phyloP scores from a whole-genome alignment of 176 grass and related monocot genomes.

The Pontederia paniculata region DNA sequence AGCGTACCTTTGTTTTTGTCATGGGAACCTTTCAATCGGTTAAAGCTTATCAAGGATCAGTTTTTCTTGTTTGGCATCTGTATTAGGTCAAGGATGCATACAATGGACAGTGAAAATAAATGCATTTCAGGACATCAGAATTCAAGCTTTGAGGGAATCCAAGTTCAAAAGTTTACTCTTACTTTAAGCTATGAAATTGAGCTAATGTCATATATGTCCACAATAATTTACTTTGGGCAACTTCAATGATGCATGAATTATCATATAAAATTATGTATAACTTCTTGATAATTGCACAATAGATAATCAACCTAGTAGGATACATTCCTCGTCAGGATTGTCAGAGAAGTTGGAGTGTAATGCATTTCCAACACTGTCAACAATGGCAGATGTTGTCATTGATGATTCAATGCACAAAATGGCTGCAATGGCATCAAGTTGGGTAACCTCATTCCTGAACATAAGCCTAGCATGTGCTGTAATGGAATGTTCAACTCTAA shows the following conservation, averaged over 20 bases:
- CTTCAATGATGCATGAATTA: background rate
- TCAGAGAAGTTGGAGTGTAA: constrained; percentile 66
- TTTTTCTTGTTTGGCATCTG: constrained; percentile 62
- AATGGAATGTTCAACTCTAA: background rate
- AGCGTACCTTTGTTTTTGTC: background rate
- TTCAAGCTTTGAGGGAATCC: background rate
- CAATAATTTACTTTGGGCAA: background rate
- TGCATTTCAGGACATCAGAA: background rate
- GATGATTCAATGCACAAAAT: constrained; percentile 95
- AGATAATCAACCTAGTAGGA: constrained; percentile 33
- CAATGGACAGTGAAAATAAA: background rate
- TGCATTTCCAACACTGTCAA: constrained; percentile 53
- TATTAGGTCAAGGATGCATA: constrained; percentile 41
- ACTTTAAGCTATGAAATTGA: background rate
- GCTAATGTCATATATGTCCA: too few relatives aligned
- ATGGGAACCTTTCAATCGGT: constrained; percentile 11
- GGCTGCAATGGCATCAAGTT: constrained; percentile 64
- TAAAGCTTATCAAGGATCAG: constrained; percentile 46
- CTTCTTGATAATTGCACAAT: background rate
- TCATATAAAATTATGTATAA: background rate
- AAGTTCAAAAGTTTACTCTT: background rate
- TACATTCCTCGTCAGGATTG: constrained; percentile 90
- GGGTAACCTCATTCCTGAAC: constrained; percentile 69
- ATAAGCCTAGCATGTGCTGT: constrained; percentile 90
- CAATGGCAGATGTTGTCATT: constrained; percentile 70